Base-by-base conservation (phyloP, 495 filamentous ascomycete species). In the Glarea lozoyensis region DNA sequence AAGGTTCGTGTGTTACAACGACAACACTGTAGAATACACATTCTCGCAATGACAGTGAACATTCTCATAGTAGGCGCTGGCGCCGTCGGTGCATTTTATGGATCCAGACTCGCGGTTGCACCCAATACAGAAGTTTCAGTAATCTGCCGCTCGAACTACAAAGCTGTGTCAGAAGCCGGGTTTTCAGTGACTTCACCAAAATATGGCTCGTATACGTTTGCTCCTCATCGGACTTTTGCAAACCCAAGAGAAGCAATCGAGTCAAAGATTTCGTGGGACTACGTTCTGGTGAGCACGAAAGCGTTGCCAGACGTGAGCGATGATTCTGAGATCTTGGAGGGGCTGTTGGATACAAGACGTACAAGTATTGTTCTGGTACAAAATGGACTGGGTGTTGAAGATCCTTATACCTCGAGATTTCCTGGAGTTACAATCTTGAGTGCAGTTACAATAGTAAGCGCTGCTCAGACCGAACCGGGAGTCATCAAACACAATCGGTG, bases 331-430 rank as follows among this genome's bases (percentile, higher is more conserved):
- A 53, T 80, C 20, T 65, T 81, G 29, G 35, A 23, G 0, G 66
- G 72, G 0, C 65, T 70, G 22, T 58, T 80, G 10, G 67, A 63
- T 0, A 57, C 65, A 0, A 56, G 62, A 2, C 53, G 66, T 19
- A 73, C 78, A 1, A 58, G 59, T 1, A 73, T 82, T 33, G 64
- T 79, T 0, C 61, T 84, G 3, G 61, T 76, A 19, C 79, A 82
- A 48, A 84, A 82, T 50, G 79, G 78, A 3, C 59, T 83, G 4
- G 74, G 75, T 45, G 78, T 82, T 48, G 78, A 82, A 48, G 64
- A 65, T 2, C 78, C 76, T 0, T 54, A 81, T 13, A 42, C 67
- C 22, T 44, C 48, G 2, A 50, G 57, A 0, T 81, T 76, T 47
- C 75, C 76, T 0, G 15, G 42, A 0, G 81, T 72, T 31, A 57